A percentile compares a stretch with the other conserved stretches of the same genome.
Conservation (phyloP, 169 alveolate genomes). For the Eimeria tenella region DNA sequence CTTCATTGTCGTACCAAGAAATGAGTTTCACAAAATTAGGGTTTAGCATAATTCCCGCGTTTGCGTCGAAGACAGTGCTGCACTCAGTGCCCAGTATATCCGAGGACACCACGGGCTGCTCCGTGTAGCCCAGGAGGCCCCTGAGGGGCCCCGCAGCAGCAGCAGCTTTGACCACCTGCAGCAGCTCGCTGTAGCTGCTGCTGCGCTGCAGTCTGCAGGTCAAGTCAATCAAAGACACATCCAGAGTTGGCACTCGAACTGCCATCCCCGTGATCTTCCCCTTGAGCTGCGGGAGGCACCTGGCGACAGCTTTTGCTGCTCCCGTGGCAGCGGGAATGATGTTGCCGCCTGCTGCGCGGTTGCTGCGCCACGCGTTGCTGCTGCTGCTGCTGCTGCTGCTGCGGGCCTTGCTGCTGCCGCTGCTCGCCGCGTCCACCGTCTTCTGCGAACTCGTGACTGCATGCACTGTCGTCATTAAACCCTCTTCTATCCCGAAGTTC, state of each 20-base stretch:
- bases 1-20: conserved; percentile 99
- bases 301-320: conserved; percentile 99
- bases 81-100: conserved; percentile 96
- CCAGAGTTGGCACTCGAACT: conserved; percentile 98
- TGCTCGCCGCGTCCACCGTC: conserved; percentile 98
- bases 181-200: conserved; percentile 95
- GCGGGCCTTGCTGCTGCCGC: conserved; percentile 98
- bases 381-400: conserved; percentile 98
- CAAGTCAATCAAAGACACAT: conserved; percentile 98
- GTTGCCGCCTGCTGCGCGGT: conserved; percentile 98
- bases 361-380: conserved; percentile 99
- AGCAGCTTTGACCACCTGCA: conserved; percentile 94
- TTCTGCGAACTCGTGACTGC: conserved; percentile 98
- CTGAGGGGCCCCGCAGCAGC: conserved; percentile 93
- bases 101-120: conserved; percentile 96
- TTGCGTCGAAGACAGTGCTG: conserved; percentile 97
- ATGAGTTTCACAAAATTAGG: conserved; percentile 97
- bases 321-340: conserved; percentile 99
- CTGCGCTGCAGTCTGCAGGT: conserved; percentile 96
- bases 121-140: conserved; percentile 98
- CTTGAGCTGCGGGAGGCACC: conserved; percentile 97
- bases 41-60: conserved; percentile 98
- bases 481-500: conserved; percentile 98
- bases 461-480: conserved; percentile 99
- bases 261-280: conserved; percentile 99